Percentiles rank a stretch among this genome's conserved stretches.
Evolutionary conservation across 345 rosid genomes (phyloP).

Genomic region (Combretum micranthum): DNA sequence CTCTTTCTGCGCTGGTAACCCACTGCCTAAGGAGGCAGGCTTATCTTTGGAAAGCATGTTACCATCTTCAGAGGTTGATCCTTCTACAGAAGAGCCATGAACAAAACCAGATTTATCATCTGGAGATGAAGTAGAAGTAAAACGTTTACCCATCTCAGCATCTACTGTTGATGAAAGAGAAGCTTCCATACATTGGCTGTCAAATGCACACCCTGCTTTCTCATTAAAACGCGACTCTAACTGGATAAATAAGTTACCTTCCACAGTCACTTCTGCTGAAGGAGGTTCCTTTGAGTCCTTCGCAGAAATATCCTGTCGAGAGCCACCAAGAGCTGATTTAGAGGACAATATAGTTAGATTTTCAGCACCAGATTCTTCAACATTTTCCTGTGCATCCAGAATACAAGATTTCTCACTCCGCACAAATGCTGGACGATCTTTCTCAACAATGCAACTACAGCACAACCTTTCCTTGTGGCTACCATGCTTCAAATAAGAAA

Average conservation of each 20-base stretch:
- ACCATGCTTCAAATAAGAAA: slow-evolving; percentile 10
- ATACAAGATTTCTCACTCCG: slow-evolving; percentile 6
- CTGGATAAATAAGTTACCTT: not conserved
- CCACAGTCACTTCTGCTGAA: not conserved
- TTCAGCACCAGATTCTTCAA: slow-evolving; percentile 12
- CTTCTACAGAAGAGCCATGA: slow-evolving; percentile 11
- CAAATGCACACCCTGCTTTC: slow-evolving; percentile 1
- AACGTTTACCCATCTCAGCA: slow-evolving; percentile 7
- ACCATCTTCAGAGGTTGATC: slow-evolving; percentile 13
- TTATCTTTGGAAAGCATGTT: slow-evolving; percentile 10
- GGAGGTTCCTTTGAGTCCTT: slow-evolving; percentile 10
- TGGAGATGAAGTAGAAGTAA: slow-evolving; percentile 6
- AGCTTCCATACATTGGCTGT: not conserved
- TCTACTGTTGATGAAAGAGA: slow-evolving; percentile 9
- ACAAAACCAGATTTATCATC: slow-evolving; percentile 9
- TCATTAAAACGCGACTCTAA: slow-evolving; percentile 6
- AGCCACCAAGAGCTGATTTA: slow-evolving; percentile 8
- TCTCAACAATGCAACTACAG: slow-evolving; percentile 17
- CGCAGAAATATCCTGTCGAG: slow-evolving; percentile 11
- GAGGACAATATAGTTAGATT: slow-evolving; percentile 4
- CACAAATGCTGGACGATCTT: slow-evolving; percentile 13
- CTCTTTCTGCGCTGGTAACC: slow-evolving; percentile 13
- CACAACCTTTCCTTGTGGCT: slow-evolving; percentile 12
- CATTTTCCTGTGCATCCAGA: slow-evolving; percentile 12
- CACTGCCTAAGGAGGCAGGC: not conserved